Conservation (phyloP, 768 basidiomycete genomes). For the Pisolithus tinctorius region DNA sequence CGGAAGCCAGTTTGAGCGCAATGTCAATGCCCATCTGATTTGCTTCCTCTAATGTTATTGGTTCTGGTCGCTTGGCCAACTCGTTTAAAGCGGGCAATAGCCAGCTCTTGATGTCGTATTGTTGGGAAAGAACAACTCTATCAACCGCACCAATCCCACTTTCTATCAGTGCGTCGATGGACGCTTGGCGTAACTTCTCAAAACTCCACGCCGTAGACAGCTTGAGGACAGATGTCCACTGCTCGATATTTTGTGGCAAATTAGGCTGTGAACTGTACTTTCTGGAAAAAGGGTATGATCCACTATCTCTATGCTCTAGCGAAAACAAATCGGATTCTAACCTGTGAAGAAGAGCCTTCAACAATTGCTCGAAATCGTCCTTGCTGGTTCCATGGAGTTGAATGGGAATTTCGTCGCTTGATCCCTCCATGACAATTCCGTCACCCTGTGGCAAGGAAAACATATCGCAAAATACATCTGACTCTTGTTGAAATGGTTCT, state of each 20-base stretch:
- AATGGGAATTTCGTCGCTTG: background rate
- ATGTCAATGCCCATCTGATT: conserved; percentile 1
- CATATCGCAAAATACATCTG: background rate
- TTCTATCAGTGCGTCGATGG: conserved; percentile 17
- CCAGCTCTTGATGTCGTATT: conserved; percentile 27
- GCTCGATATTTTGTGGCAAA: conserved; percentile 6
- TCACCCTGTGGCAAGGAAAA: background rate
- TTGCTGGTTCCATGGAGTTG: background rate
- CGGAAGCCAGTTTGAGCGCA: conserved; percentile 1
- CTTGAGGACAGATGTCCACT: conserved; percentile 32
- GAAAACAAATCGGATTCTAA: background rate
- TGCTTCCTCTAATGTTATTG: conserved; percentile 2
- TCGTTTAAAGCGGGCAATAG: conserved; percentile 19
- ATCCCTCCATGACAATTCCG: background rate
- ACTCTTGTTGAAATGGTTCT: background rate
- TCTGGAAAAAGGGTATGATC: background rate
- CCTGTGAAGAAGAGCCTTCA: background rate
- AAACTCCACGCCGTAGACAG: conserved; percentile 33
- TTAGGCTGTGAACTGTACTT: background rate
- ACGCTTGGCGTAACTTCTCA: conserved; percentile 19
- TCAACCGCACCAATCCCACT: conserved; percentile 12
- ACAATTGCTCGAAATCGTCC: background rate
- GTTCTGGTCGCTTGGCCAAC: conserved; percentile 10
- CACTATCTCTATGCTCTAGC: background rate
- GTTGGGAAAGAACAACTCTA: conserved; percentile 20